phyloP scores from a whole-genome alignment of 345 rosid species.

The Nephelium lappaceum region DNA sequence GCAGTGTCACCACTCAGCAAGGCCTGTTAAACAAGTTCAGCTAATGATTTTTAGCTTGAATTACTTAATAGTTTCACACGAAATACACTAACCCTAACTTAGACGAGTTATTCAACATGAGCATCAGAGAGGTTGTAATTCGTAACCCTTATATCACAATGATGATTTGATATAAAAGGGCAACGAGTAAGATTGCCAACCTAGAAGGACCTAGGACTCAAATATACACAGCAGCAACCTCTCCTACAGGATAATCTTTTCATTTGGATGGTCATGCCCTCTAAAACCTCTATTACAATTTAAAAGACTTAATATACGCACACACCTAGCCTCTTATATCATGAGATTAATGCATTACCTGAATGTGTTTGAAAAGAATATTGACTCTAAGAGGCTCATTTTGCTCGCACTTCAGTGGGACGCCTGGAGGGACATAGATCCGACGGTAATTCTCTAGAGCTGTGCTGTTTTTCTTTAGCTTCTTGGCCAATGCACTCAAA shows the following conservation, averaged over 20 bases:
- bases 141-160: background rate
- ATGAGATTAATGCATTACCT: constrained; percentile 40
- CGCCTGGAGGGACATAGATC: constrained; percentile 60
- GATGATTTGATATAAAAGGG: background rate
- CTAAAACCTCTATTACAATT: background rate
- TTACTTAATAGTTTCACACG: background rate
- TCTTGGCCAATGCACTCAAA: constrained; percentile 61
- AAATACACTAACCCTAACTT: background rate
- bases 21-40: constrained; percentile 34
- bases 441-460: constrained; percentile 66
- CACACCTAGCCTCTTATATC: background rate
- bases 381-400: constrained; percentile 68
- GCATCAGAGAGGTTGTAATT: background rate
- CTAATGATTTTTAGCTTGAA: background rate
- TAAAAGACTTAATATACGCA: background rate
- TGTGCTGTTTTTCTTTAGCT: constrained; percentile 57
- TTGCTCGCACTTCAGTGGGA: constrained; percentile 51
- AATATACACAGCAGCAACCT: background rate
- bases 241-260: background rate
- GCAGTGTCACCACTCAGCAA: constrained; percentile 56
- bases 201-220: background rate
- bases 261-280: background rate
- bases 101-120: background rate
- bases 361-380: constrained; percentile 72
- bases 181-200: background rate